phyloP scores from a whole-genome alignment of 768 basidiomycete species.

The Trametes maxima region DNA sequence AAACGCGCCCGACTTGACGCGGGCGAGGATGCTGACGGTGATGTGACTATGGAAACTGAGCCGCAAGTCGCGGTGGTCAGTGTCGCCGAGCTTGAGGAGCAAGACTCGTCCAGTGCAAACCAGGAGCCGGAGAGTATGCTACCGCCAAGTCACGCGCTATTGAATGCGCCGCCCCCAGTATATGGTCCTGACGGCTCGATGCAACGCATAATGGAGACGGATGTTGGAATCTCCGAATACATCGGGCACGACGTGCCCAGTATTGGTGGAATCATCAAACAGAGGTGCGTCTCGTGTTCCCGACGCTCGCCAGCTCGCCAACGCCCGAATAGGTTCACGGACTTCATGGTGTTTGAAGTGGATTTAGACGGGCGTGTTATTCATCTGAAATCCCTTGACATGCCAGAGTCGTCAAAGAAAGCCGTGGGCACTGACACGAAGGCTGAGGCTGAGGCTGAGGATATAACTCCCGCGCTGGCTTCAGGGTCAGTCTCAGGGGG shows the following conservation, averaged over 20 bases:
- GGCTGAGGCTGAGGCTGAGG: constrained; percentile 22
- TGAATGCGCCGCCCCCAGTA: constrained; percentile 58
- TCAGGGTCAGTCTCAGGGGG: constrained; percentile 1
- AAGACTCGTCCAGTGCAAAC: neutral
- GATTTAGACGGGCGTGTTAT: constrained; percentile 78
- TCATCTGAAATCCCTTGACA: constrained; percentile 76
- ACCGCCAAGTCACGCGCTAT: constrained; percentile 74
- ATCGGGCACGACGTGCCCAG: constrained; percentile 67
- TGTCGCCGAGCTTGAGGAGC: constrained; percentile 15
- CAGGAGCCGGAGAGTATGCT: constrained; percentile 38
- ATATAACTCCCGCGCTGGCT: constrained; percentile 1
- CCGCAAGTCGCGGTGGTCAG: constrained; percentile 16
- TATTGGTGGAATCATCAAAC: constrained; percentile 94
- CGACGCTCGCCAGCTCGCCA: neutral
- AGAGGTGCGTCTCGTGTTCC: constrained; percentile 59
- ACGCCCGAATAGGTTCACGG: constrained; percentile 73
- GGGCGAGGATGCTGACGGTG: constrained; percentile 15
- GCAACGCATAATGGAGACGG: constrained; percentile 66
- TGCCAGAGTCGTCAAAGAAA: constrained; percentile 62
- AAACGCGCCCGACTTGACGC: constrained; percentile 43
- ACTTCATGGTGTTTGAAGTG: constrained; percentile 94
- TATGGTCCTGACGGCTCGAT: constrained; percentile 52
- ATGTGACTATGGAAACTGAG: constrained; percentile 21
- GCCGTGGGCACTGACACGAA: constrained; percentile 13
- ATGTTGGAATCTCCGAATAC: constrained; percentile 93